Evolutionary conservation across 495 filamentous ascomycete genomes (phyloP).

Genomic region (Aspergillus ellipticus): DNA sequence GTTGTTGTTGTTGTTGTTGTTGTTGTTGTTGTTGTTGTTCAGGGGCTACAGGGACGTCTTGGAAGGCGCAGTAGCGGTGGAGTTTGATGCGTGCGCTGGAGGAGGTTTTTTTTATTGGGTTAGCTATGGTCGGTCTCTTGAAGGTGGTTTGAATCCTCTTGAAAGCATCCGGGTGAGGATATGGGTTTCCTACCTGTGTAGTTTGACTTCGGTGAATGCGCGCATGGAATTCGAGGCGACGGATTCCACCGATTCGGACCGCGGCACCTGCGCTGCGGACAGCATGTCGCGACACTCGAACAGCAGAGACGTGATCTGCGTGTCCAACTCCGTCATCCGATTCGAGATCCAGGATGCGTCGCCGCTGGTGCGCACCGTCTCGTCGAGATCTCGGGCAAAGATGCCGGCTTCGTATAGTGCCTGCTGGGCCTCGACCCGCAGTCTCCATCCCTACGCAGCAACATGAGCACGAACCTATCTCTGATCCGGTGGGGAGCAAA

Average conservation of each 20-base stretch:
- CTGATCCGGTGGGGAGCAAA: slow-evolving; percentile 25
- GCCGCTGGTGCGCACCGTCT: slow-evolving; percentile 6
- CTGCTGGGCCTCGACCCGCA: slow-evolving; percentile 46
- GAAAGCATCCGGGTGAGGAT: too few relatives aligned
- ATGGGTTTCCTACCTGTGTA: slow-evolving; percentile 43
- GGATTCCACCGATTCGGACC: slow-evolving; percentile 18
- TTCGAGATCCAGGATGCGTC: slow-evolving; percentile 28
- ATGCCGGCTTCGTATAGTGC: slow-evolving; percentile 40
- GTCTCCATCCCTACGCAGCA: slow-evolving; percentile 36
- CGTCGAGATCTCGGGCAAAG: slow-evolving; percentile 41
- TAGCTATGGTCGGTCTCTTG: too few relatives aligned
- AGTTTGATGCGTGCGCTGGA: slow-evolving; percentile 50
- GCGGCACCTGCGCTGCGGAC: slow-evolving; percentile 3
- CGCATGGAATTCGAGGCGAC: slow-evolving; percentile 35
- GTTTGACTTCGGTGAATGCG: slow-evolving; percentile 44
- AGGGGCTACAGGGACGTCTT: slow-evolving; percentile 41
- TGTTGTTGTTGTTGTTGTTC: too few relatives aligned
- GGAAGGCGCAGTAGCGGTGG: slow-evolving; percentile 49
- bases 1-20: too few relatives aligned
- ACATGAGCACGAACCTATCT: not conserved
- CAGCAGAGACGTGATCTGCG: slow-evolving; percentile 13
- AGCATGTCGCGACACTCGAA: slow-evolving; percentile 10
- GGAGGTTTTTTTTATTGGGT: too few relatives aligned
- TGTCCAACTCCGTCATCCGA: slow-evolving; percentile 41
- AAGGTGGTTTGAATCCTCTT: too few relatives aligned